Conservation (phyloP, 352 stramenopile species). For the Vaucheria bursata region DNA sequence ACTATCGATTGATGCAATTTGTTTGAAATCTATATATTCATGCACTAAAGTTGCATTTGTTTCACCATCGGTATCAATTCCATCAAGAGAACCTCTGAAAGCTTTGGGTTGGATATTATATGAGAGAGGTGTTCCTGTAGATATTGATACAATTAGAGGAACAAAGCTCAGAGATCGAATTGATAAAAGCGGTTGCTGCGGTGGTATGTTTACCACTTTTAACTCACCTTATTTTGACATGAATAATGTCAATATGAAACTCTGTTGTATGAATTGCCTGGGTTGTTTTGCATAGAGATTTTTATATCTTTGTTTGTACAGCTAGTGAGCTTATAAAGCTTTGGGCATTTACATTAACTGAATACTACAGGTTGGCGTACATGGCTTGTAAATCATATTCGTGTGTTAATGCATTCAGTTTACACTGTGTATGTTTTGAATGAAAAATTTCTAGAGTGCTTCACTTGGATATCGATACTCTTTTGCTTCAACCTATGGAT, state of each 20-base stretch:
- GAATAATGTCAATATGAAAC: neutral
- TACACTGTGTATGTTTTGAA: neutral
- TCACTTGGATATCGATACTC: constrained; percentile 40
- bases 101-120: constrained; percentile 1
- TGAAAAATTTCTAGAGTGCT: constrained; percentile 11
- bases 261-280: too few relatives aligned
- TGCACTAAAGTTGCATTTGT: constrained; percentile 11
- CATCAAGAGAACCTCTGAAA: neutral
- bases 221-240: neutral
- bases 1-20: constrained; percentile 2
- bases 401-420: neutral
- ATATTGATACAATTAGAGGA: neutral
- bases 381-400: neutral
- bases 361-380: constrained; percentile 29
- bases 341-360: constrained; percentile 38
- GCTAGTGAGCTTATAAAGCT: constrained; percentile 47
- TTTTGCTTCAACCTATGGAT: constrained; percentile 39
- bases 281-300: too few relatives aligned
- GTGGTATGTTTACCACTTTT: neutral
- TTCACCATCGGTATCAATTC: neutral
- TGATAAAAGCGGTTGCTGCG: constrained; percentile 8
- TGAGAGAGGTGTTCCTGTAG: neutral
- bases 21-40: neutral
- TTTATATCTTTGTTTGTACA: neutral
- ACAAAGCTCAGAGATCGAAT: neutral